Percentiles rank a stretch among this genome's conserved stretches.
Conservation (phyloP, 2,329 filamentous ascomycete species). For the Pseudogymnoascus sp. region DNA sequence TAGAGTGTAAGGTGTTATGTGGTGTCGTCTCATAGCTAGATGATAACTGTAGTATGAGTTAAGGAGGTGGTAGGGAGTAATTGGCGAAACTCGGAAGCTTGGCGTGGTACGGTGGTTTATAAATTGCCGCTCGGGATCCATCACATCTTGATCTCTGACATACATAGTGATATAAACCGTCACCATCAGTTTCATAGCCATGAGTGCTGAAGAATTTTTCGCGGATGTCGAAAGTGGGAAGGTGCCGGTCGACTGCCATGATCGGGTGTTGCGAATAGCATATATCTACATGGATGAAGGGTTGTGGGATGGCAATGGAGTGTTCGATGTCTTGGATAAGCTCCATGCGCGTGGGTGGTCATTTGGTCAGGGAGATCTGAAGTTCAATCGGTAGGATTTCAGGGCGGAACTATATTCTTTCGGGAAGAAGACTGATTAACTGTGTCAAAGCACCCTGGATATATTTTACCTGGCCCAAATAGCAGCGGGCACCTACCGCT, state of each 20-base stretch:
- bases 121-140: background rate
- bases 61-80: background rate
- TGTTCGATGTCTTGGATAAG: background rate
- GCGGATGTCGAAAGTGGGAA: background rate
- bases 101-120: background rate
- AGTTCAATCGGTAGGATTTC: background rate
- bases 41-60: too few species aligned
- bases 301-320: background rate
- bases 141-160: background rate
- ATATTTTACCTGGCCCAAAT: background rate
- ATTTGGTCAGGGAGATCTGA: background rate
- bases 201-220: background rate
- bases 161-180: background rate
- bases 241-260: background rate
- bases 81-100: slow-evolving; percentile 16
- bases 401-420: background rate
- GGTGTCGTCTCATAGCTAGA: too few species aligned
- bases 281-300: background rate
- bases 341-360: background rate
- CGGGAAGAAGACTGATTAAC: background rate
- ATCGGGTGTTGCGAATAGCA: background rate
- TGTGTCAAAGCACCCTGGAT: background rate
- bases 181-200: background rate
- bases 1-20: too few species aligned
- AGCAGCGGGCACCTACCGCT: background rate